These are phyloP conservation scores for Lunasporangiospora selenospora DNA, from an alignment of 192 early-diverging fungal species.

Conservation along the genomic window DNA sequence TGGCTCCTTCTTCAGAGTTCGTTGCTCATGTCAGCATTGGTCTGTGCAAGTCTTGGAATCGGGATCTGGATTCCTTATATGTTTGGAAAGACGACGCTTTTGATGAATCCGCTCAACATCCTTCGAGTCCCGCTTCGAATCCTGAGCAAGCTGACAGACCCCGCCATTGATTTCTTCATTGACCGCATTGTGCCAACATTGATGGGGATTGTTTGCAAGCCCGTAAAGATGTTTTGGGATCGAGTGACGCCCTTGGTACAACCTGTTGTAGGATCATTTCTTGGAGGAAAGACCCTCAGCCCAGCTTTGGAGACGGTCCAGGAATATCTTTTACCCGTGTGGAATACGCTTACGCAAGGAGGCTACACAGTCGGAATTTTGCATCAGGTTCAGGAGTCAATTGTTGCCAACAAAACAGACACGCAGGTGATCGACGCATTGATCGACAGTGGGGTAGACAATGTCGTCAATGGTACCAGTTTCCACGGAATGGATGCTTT, in stretches of 20 bases:
- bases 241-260: not conserved
- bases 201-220: slow-evolving; percentile 25
- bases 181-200: slow-evolving; percentile 58
- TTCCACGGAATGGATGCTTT: too few relatives aligned
- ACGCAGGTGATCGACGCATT: too few relatives aligned
- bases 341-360: too few relatives aligned
- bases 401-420: too few relatives aligned
- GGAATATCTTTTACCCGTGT: slow-evolving; percentile 15
- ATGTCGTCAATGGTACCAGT: too few relatives aligned
- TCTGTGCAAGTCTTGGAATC: slow-evolving; percentile 70
- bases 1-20: slow-evolving; percentile 81
- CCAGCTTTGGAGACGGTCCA: slow-evolving; percentile 22
- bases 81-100: slow-evolving; percentile 58
- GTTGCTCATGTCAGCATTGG: slow-evolving; percentile 74
- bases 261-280: slow-evolving; percentile 14
- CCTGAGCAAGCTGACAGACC: slow-evolving; percentile 74
- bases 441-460: too few relatives aligned
- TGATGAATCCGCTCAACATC: slow-evolving; percentile 61
- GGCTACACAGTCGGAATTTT: too few relatives aligned
- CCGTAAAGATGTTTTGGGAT: slow-evolving; percentile 3
- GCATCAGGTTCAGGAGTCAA: too few relatives aligned
- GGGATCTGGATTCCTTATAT: slow-evolving; percentile 82
- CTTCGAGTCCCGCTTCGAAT: slow-evolving; percentile 57
- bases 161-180: slow-evolving; percentile 70
- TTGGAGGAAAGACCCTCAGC: slow-evolving; percentile 30